These are phyloP conservation scores for Mortierella sp. DNA, from an alignment of 371 early-diverging fungal genomes.

Conservation along the genomic window DNA sequence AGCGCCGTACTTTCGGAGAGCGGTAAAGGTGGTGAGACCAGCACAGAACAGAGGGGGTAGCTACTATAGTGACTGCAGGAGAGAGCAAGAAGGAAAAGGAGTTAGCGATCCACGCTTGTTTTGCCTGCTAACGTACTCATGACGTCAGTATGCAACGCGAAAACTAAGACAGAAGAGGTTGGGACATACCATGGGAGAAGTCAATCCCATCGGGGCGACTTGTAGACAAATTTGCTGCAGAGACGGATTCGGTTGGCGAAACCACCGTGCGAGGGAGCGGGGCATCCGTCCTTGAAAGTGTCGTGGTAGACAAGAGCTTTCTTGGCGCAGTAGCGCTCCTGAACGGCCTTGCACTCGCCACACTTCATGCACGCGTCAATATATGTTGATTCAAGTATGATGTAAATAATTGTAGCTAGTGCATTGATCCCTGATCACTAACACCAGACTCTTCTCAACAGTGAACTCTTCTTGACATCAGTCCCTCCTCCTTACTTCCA, in stretches of 20 bases:
- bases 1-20: slow-evolving; percentile 61
- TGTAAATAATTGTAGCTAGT: background rate
- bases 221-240: slow-evolving; percentile 40
- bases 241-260: slow-evolving; percentile 59
- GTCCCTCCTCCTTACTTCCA: background rate
- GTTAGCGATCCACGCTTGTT: background rate
- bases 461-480: background rate
- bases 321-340: slow-evolving; percentile 21
- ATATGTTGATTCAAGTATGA: background rate
- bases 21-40: slow-evolving; percentile 67
- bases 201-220: slow-evolving; percentile 58
- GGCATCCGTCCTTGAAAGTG: slow-evolving; percentile 25
- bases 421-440: background rate
- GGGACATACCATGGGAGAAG: slow-evolving; percentile 35
- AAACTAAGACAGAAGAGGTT: background rate
- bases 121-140: background rate
- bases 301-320: slow-evolving; percentile 45
- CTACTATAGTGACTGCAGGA: slow-evolving; percentile 30
- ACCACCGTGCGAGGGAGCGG: slow-evolving; percentile 52
- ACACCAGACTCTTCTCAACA: background rate
- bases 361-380: slow-evolving; percentile 15
- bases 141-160: background rate
- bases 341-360: slow-evolving; percentile 18
- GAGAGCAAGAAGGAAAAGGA: background rate
- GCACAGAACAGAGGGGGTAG: slow-evolving; percentile 74